Base-by-base conservation (phyloP, 1,284 basidiomycete species). In the Meripilus lineatus region DNA sequence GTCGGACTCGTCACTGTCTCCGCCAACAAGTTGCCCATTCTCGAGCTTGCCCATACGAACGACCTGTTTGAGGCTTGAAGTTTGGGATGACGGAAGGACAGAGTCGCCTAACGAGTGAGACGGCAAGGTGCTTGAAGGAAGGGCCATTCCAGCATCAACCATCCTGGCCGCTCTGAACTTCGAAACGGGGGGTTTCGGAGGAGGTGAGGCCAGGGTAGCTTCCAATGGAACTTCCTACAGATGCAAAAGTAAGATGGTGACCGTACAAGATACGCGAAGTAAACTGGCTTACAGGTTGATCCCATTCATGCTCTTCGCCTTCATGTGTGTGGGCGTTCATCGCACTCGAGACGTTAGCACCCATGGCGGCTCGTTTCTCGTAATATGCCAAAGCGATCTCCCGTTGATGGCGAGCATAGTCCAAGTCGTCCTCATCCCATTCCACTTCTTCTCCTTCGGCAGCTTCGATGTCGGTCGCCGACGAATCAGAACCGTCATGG, bases 301-400 rank as follows among this genome's bases (percentile, higher is more conserved):
- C 62, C 60, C 67, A 68, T 32, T 69, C 70, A 40, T 70, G 48
- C 35, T 67, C 58, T 14, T 46, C 62, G 17, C 61, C 61, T 15
- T 67, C 63, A 49, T 74, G 70, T 25, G 64, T 61, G 54, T 74
- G 72, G 8, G 67, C 65, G 44, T 66, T 66, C 66, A 84, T 69
- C 5, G 71, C 76, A 32, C 66, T 64, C 10, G 72, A 64, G 30
- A 75, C 71, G 38, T 74, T 74, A 25, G 71, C 63, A 1, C 78
- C 77, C 37, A 88, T 70, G 11, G 65, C 67, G 15, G 63, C 65
- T 40, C 83, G 75, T 56, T 79, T 81, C 50, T 71, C 65, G 56
- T 83, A 72, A 57, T 89, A 88, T 47, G 78, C 78, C 30, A 87
- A 56, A n/a, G 81, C 80, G 48, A 88, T 72, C 58, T 87, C 84